A percentile compares a stretch with the other conserved stretches of the same genome.
Conservation (phyloP, 805 yeast genomes). For the Tetrapisispora namnaoensis region DNA sequence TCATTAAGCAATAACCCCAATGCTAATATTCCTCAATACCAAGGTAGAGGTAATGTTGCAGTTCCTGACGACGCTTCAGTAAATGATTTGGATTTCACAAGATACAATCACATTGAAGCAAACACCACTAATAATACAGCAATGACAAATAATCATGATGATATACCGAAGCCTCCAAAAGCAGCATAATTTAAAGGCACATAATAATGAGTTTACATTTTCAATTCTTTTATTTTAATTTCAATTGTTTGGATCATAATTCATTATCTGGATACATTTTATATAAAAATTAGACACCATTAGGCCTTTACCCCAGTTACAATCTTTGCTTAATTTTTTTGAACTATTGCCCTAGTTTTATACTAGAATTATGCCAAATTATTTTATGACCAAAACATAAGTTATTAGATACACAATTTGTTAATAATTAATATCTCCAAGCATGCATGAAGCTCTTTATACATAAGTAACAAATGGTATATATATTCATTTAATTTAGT, state of each 20-base stretch:
- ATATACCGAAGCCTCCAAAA: not conserved
- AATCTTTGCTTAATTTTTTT: not conserved
- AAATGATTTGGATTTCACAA: conserved; percentile 8
- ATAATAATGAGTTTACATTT: not conserved
- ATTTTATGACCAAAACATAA: not conserved
- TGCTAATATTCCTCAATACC: not conserved
- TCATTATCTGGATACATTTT: too few species aligned
- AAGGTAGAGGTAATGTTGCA: not conserved
- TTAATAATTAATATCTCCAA: not conserved
- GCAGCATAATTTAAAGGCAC: not conserved
- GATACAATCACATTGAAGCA: conserved; percentile 7
- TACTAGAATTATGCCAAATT: not conserved
- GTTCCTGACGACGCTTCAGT: not conserved
- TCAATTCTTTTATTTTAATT: not conserved
- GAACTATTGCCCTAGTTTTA: not conserved
- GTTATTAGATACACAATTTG: not conserved
- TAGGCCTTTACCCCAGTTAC: not conserved
- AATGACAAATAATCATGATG: not conserved
- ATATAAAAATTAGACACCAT: not conserved
- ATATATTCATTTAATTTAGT: too few species aligned
- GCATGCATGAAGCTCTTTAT: not conserved
- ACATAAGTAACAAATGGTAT: not conserved
- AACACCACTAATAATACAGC: conserved; percentile 2
- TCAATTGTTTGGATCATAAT: too few species aligned
- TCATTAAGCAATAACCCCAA: not conserved